A percentile compares a stretch with the other conserved stretches of the same genome.
phyloP scores from a whole-genome alignment of 805 yeast species.

The Candida maris region DNA sequence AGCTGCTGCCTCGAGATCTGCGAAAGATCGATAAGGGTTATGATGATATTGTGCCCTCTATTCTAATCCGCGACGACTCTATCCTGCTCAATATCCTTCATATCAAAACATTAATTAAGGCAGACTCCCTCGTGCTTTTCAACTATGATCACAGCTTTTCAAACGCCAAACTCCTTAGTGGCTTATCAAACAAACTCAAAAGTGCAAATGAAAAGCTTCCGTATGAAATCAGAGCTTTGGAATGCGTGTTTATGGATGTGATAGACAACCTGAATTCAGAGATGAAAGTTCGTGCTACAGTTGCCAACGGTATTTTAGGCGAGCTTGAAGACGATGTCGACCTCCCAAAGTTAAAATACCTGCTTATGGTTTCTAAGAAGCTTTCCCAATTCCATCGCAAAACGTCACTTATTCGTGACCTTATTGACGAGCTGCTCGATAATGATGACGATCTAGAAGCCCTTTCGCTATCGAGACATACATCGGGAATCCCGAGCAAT shows the following conservation, averaged over 20 bases:
- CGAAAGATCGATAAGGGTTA: slow-evolving; percentile 46
- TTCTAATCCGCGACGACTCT: slow-evolving; percentile 44
- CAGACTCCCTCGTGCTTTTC: slow-evolving; percentile 51
- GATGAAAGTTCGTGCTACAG: slow-evolving; percentile 77
- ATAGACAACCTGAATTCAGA: slow-evolving; percentile 78
- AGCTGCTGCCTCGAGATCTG: slow-evolving; percentile 49
- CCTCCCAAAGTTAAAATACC: slow-evolving; percentile 67
- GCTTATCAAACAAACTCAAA: slow-evolving; percentile 37
- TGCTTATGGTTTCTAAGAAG: slow-evolving; percentile 81
- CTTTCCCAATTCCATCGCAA: slow-evolving; percentile 81
- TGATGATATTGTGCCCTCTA: slow-evolving; percentile 55
- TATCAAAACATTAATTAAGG: slow-evolving; percentile 48
- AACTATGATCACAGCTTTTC: slow-evolving; percentile 44
- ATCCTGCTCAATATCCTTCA: slow-evolving; percentile 47
- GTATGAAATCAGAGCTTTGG: slow-evolving; percentile 88
- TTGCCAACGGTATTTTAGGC: slow-evolving; percentile 64
- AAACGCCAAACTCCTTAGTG: slow-evolving; percentile 41
- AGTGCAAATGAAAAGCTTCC: slow-evolving; percentile 47
- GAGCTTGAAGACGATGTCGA: slow-evolving; percentile 84
- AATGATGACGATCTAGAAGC: slow-evolving; percentile 85
- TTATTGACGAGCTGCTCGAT: slow-evolving; percentile 79
- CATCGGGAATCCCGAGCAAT: slow-evolving; percentile 32
- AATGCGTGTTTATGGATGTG: slow-evolving; percentile 78
- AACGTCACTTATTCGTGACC: slow-evolving; percentile 74
- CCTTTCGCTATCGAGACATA: slow-evolving; percentile 68